Evolutionary conservation across 164 flowering plant genomes (phyloP).

Genomic region (Nymphaea colorata): DNA sequence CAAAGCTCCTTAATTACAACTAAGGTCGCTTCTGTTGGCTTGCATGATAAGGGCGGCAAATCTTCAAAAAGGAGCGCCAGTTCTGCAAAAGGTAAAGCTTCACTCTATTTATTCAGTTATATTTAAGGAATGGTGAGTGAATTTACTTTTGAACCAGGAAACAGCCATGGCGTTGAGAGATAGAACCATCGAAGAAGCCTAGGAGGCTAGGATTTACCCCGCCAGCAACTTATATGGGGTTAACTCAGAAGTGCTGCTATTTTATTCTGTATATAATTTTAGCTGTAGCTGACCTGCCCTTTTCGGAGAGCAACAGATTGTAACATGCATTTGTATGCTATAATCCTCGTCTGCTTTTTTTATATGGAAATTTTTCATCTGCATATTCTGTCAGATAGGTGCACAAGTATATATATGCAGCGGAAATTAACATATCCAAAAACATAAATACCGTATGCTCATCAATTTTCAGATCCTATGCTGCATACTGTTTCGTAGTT

Average conservation of each 20-base stretch:
- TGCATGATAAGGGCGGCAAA: conserved; percentile 20
- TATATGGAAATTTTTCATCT: no score
- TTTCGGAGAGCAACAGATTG: not conserved
- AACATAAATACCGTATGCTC: no score
- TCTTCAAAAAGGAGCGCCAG: not conserved
- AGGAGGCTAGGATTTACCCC: not conserved
- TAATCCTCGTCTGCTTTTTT: not conserved
- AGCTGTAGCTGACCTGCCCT: not conserved
- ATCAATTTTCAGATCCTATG: no score
- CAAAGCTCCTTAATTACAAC: conserved; percentile 22
- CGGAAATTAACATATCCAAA: no score
- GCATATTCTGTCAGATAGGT: no score
- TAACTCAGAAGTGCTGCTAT: not conserved
- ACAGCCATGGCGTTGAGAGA: conserved; percentile 9
- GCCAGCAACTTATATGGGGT: no score
- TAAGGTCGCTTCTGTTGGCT: conserved; percentile 14
- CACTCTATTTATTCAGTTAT: not conserved
- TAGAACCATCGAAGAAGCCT: not conserved
- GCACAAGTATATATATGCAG: no score
- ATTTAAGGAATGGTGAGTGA: not conserved
- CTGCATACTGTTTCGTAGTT: no score
- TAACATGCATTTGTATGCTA: not conserved
- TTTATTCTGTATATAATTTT: not conserved
- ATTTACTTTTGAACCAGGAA: conserved; percentile 12
- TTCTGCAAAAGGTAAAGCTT: not conserved